Percentiles rank a stretch among this genome's conserved stretches.
Conservation (phyloP, 2,329 filamentous ascomycete species). For the Camptophora hylomeconis region DNA sequence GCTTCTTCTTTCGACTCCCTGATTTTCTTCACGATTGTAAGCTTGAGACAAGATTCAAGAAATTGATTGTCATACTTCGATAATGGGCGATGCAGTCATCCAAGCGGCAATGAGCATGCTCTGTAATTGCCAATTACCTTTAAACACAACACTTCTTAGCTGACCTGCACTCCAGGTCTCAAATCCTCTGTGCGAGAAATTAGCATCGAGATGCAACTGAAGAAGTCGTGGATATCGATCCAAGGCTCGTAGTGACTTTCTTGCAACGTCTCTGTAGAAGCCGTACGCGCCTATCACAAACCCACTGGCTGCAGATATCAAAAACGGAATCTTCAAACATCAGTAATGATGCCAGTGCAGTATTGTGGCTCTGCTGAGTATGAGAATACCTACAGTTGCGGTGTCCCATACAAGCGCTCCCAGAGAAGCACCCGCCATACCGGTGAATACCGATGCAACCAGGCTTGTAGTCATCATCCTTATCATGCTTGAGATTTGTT, state of each 20-base stretch:
- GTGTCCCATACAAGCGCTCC: slow-evolving; percentile 11
- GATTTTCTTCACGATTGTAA: background rate
- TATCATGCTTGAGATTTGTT: slow-evolving; percentile 9
- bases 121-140: slow-evolving; percentile 10
- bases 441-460: slow-evolving; percentile 8
- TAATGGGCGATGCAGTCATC: slow-evolving; percentile 11
- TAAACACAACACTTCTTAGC: slow-evolving; percentile 8
- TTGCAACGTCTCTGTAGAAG: slow-evolving; percentile 14
- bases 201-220: slow-evolving; percentile 14
- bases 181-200: slow-evolving; percentile 14
- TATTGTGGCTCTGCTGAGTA: slow-evolving; percentile 2
- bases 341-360: no score
- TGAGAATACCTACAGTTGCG: slow-evolving; percentile 4
- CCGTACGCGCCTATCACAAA: slow-evolving; percentile 12
- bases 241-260: slow-evolving; percentile 10
- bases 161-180: slow-evolving; percentile 7
- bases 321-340: slow-evolving; percentile 14
- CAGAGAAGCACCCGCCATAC: slow-evolving; percentile 11
- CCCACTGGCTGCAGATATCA: slow-evolving; percentile 10
- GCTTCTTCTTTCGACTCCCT: slow-evolving; percentile 2
- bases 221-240: slow-evolving; percentile 13
- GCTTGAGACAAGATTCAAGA: background rate
- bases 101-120: slow-evolving; percentile 15
- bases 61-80: slow-evolving; percentile 10
- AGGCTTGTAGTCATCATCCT: slow-evolving; percentile 11